These are phyloP conservation scores for Pleurotus djamor DNA, from an alignment of 768 basidiomycete genomes.

Conservation along the genomic window DNA sequence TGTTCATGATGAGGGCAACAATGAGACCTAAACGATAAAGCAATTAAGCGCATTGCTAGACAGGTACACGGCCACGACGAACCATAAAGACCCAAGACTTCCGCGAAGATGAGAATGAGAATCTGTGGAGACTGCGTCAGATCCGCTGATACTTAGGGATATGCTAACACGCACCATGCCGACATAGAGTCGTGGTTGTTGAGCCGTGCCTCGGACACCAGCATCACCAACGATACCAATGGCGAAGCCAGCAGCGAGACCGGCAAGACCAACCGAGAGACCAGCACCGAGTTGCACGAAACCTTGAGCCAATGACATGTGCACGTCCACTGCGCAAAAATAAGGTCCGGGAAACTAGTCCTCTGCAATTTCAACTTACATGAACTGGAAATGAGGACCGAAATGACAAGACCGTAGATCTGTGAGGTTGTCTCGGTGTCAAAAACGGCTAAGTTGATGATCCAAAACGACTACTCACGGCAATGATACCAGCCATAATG, in stretches of 20 bases:
- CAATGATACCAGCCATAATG: slow-evolving; percentile 99
- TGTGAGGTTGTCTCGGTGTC: slow-evolving; percentile 19
- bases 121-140: slow-evolving; percentile 48
- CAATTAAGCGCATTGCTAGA: slow-evolving; percentile 2
- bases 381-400: slow-evolving; percentile 89
- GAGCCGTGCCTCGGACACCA: slow-evolving; percentile 96
- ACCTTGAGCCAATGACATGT: slow-evolving; percentile 91
- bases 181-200: slow-evolving; percentile 92
- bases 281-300: slow-evolving; percentile 95
- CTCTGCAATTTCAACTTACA: slow-evolving; percentile 49
- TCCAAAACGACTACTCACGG: slow-evolving; percentile 53
- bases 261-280: slow-evolving; percentile 88
- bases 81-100: slow-evolving; percentile 93
- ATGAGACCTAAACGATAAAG: slow-evolving; percentile 57
- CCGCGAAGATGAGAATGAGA: slow-evolving; percentile 96
- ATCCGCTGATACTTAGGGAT: background rate
- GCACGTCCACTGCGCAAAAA: slow-evolving; percentile 49
- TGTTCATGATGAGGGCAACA: slow-evolving; percentile 96
- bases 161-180: slow-evolving; percentile 67
- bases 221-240: slow-evolving; percentile 99
- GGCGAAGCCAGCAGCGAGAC: slow-evolving; percentile 96
- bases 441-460: background rate
- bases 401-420: slow-evolving; percentile 99
- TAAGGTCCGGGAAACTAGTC: background rate
- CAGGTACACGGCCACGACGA: background rate